These are phyloP conservation scores for Hansenula anomala DNA, from an alignment of 1,139 yeast species.

Conservation along the genomic window DNA sequence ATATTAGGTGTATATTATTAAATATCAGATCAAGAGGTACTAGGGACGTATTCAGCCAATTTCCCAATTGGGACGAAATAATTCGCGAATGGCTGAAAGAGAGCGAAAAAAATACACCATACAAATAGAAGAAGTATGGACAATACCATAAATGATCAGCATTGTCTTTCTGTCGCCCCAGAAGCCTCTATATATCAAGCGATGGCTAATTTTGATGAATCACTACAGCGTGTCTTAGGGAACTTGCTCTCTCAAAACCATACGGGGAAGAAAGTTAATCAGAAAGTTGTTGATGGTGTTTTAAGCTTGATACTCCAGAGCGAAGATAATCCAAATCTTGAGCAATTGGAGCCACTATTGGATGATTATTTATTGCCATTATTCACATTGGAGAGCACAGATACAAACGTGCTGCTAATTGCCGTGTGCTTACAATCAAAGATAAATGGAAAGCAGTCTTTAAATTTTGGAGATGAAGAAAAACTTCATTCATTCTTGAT, in stretches of 20 bases:
- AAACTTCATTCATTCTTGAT: slow-evolving; percentile 7
- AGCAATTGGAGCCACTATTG: background rate
- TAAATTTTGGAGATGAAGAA: slow-evolving; percentile 2
- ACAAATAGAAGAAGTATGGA: background rate
- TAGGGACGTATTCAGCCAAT: too few species aligned
- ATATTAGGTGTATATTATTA: too few species aligned
- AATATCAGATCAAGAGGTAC: too few species aligned
- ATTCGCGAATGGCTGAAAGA: too few species aligned
- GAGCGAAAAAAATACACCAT: background rate
- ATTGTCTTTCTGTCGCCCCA: too few species aligned
- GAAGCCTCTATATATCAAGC: background rate
- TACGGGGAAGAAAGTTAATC: background rate
- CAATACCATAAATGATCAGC: too few species aligned
- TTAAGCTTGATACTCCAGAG: background rate
- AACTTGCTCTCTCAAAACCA: background rate
- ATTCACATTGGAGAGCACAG: background rate
- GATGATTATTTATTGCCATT: background rate
- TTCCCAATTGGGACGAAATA: too few species aligned
- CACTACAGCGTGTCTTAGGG: background rate
- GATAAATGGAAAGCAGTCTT: too few species aligned
- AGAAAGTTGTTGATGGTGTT: background rate
- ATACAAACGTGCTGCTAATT: slow-evolving; percentile 2
- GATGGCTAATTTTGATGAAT: background rate
- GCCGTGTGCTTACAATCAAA: slow-evolving; percentile 2
- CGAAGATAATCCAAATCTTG: background rate